Evolutionary conservation across 177 flowering plant species (phyloP), one percentile per base, ranked within the genome.

Genomic region (Vitis hybrid): DNA sequence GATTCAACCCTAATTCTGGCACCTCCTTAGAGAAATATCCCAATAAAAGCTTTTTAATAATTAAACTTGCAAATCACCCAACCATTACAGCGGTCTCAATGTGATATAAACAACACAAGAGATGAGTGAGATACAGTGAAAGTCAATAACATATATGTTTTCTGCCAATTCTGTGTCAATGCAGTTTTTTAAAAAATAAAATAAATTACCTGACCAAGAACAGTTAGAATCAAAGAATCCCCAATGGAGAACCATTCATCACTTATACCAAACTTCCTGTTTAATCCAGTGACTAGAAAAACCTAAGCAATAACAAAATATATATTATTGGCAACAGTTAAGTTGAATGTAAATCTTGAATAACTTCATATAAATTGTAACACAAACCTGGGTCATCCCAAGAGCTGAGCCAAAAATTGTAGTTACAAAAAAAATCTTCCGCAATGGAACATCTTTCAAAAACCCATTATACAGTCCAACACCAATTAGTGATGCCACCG

Each of bases 231-330:
- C 80, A 95, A 79, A 48, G 98, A 93, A 84, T 95, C 99, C 12
- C 99, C 99, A 65, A 95, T 74, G 0, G 99, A 88, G 84, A 95
- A 95, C 99, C 99, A 95, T 80, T 95, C 96, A 69, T 95, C 98
- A 70, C 97, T 93, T 70, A 95, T 85, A 56, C 99, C 98, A 54
- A 95, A 79, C 62, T 91, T 78, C 70, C 92, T 81, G 78, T 95
- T 95, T 62, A 95, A 64, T 70, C 99, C 99, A 69, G 94, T 93
- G 48, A 95, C 96, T 77, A 95, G 98, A 69, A 95, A 69, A 78
- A 95, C 91, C 99, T 94, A 78, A 61, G 35, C 21, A 73, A 62
- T 60, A 50, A 11, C 19, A 70, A 21, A 51, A 60, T 3, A 51
- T 14, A 63, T 4, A 14, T 14, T 46, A 64, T 3, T 61, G 58